A percentile compares a stretch with the other conserved stretches of the same genome.
Conservation (phyloP, 768 basidiomycete genomes). For the Melanogaster broomeanus region DNA sequence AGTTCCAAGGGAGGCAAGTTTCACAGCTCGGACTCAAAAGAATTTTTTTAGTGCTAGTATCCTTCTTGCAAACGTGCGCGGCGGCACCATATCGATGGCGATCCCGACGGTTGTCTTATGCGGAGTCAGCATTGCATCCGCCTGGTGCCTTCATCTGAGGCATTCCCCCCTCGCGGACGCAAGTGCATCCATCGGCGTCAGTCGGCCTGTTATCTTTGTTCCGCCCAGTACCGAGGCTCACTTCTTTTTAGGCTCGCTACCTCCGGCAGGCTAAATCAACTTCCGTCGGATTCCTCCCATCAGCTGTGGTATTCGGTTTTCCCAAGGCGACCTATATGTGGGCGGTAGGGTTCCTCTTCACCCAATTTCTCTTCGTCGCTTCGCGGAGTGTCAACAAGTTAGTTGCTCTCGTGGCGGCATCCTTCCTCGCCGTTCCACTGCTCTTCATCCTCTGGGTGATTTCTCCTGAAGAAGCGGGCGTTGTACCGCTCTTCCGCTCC, state of each 20-base stretch:
- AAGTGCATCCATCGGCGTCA: constrained; percentile 43
- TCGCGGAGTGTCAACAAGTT: constrained; percentile 11
- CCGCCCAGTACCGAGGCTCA: constrained; percentile 7
- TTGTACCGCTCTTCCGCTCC: not conserved
- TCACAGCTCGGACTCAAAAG: constrained; percentile 24
- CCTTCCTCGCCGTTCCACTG: constrained; percentile 8
- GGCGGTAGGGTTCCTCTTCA: constrained; percentile 35
- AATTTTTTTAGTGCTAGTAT: constrained; percentile 40
- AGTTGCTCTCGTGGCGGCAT: constrained; percentile 11
- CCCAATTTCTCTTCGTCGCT: constrained; percentile 27
- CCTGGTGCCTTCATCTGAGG: constrained; percentile 29
- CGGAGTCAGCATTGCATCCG: constrained; percentile 27
- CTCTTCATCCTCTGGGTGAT: constrained; percentile 9
- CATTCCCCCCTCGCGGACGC: constrained; percentile 26
- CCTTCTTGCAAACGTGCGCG: constrained; percentile 32
- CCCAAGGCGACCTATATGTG: constrained; percentile 56
- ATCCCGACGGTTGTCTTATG: constrained; percentile 24
- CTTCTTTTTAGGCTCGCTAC: constrained; percentile 29
- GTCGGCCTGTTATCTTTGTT: constrained; percentile 12
- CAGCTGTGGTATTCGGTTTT: constrained; percentile 52
- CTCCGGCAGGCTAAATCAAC: constrained; percentile 37
- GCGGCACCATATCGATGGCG: constrained; percentile 23
- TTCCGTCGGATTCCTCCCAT: constrained; percentile 46
- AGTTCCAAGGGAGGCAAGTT: too few relatives aligned
- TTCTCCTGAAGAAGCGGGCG: constrained; percentile 12